phyloP scores from a whole-genome alignment of 352 stramenopile genomes.

The Nothophytophthora sp. region DNA sequence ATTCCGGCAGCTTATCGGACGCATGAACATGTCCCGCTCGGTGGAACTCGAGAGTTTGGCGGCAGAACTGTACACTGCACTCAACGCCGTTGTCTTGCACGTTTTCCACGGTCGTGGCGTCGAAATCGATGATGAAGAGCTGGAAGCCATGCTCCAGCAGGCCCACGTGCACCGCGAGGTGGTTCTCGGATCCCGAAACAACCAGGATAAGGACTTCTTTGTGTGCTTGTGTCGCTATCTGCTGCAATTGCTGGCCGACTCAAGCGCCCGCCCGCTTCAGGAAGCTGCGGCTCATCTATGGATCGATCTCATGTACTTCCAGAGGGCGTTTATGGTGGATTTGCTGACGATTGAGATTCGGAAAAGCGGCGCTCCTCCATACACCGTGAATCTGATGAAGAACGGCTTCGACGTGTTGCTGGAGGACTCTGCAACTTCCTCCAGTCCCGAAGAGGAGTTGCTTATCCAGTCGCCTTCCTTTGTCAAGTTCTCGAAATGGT shows the following conservation, averaged over 20 bases:
- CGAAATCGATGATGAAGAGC: constrained; percentile 50
- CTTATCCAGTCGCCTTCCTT: constrained; percentile 27
- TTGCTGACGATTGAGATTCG: constrained; percentile 70
- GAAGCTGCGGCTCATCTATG: constrained; percentile 56
- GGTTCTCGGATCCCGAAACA: constrained; percentile 52
- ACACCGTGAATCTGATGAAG: constrained; percentile 81
- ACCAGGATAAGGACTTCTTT: constrained; percentile 63
- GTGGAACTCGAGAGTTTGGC: constrained; percentile 53
- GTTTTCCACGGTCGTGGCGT: constrained; percentile 54
- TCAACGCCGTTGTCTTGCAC: constrained; percentile 68
- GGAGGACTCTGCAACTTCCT: constrained; percentile 17
- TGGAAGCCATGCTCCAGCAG: constrained; percentile 54
- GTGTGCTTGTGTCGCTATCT: constrained; percentile 65
- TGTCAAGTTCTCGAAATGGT: constrained; percentile 59
- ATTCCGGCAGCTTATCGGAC: constrained; percentile 47
- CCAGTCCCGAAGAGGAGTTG: constrained; percentile 4
- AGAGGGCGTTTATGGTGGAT: constrained; percentile 47
- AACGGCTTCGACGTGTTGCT: constrained; percentile 72
- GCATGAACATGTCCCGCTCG: constrained; percentile 51
- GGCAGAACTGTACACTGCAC: constrained; percentile 46
- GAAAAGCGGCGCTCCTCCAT: constrained; percentile 41
- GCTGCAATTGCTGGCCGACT: constrained; percentile 48
- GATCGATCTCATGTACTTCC: constrained; percentile 73
- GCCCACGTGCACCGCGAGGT: constrained; percentile 62
- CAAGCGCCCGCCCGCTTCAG: constrained; percentile 36